Evolutionary conservation across 2,329 filamentous ascomycete genomes (phyloP).

Genomic region (Fonsecaea nubica): DNA sequence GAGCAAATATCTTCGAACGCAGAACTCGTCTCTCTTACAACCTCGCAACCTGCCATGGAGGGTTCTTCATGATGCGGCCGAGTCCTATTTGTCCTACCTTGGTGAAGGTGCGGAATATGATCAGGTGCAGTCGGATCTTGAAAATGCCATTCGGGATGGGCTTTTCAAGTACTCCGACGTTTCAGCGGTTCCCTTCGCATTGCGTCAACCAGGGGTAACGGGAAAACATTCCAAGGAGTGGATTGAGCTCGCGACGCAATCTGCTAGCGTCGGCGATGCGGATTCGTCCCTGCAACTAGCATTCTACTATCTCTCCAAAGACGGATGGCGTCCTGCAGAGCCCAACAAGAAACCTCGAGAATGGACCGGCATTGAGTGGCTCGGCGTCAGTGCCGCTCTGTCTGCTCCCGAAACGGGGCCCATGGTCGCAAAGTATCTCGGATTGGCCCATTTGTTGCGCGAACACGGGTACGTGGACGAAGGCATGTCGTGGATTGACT

Average conservation of each 20-base stretch:
- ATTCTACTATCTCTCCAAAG: slow-evolving; percentile 30
- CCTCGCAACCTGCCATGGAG: slow-evolving; percentile 26
- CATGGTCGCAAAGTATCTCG: slow-evolving; percentile 25
- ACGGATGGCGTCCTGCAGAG: slow-evolving; percentile 30
- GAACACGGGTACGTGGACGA: slow-evolving; percentile 24
- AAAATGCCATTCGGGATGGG: slow-evolving; percentile 28
- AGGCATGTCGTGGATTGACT: slow-evolving; percentile 17
- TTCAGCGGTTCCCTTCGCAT: slow-evolving; percentile 19
- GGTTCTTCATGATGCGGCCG: slow-evolving; percentile 22
- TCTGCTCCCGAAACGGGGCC: slow-evolving; percentile 9
- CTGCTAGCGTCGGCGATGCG: slow-evolving; percentile 26
- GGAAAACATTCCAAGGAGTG: slow-evolving; percentile 26
- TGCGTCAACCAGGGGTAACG: slow-evolving; percentile 18
- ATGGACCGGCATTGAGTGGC: slow-evolving; percentile 32
- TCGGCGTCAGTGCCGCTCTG: slow-evolving; percentile 30
- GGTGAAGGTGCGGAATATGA: slow-evolving; percentile 10
- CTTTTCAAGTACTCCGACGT: slow-evolving; percentile 29
- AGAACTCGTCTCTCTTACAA: slow-evolving; percentile 13
- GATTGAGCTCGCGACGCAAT: slow-evolving; percentile 27
- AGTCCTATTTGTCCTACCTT: slow-evolving; percentile 26
- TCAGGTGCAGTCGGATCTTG: slow-evolving; percentile 24
- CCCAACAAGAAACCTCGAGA: slow-evolving; percentile 12
- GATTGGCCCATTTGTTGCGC: slow-evolving; percentile 23
- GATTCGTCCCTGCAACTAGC: slow-evolving; percentile 30
- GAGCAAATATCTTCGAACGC: slow-evolving; percentile 1